Percentiles rank a stretch among this genome's conserved stretches.
These are phyloP conservation scores for Thraustochytrium sp. DNA, from an alignment of 352 stramenopile genomes.

Conservation along the genomic window DNA sequence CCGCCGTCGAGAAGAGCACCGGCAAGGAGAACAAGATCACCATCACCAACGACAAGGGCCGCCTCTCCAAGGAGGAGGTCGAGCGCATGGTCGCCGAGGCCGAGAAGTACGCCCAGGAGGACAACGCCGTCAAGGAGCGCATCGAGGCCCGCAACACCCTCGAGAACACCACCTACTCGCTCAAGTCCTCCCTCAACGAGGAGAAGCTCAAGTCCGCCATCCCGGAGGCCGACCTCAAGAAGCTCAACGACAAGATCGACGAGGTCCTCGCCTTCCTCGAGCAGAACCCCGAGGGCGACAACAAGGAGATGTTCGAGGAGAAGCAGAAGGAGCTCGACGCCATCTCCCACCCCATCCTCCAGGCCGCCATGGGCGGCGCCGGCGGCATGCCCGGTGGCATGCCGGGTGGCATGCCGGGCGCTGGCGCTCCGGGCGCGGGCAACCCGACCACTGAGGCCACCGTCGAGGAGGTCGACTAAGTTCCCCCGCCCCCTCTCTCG, in stretches of 20 bases:
- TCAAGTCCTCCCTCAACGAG: slow-evolving; percentile 70
- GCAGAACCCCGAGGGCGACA: slow-evolving; percentile 68
- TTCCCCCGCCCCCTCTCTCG: too few species aligned
- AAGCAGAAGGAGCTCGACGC: slow-evolving; percentile 98
- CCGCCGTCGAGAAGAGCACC: slow-evolving; percentile 72
- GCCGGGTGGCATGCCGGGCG: slow-evolving; percentile 59
- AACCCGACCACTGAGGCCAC: slow-evolving; percentile 47
- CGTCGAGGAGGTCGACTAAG: slow-evolving; percentile 57
- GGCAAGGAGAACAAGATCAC: slow-evolving; percentile 88
- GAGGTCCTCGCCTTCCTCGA: slow-evolving; percentile 78
- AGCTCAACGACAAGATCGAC: slow-evolving; percentile 58
- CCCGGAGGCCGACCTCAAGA: slow-evolving; percentile 63
- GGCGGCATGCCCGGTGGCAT: slow-evolving; percentile 52
- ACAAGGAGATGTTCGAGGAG: slow-evolving; percentile 82
- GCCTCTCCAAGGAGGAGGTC: slow-evolving; percentile 80
- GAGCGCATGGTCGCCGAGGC: slow-evolving; percentile 83
- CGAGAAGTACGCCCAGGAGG: slow-evolving; percentile 80
- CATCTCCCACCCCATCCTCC: slow-evolving; percentile 93
- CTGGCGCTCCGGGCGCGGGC: slow-evolving; percentile 25
- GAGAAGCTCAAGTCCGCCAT: slow-evolving; percentile 70
- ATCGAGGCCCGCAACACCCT: slow-evolving; percentile 74
- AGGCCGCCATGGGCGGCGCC: slow-evolving; percentile 57
- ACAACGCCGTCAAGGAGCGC: slow-evolving; percentile 63
- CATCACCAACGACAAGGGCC: slow-evolving; percentile 87
- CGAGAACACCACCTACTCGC: slow-evolving; percentile 77